Evolutionary conservation across 2,329 filamentous ascomycete species (phyloP).

Genomic region (Teratosphaeria pseudoeucalypti): DNA sequence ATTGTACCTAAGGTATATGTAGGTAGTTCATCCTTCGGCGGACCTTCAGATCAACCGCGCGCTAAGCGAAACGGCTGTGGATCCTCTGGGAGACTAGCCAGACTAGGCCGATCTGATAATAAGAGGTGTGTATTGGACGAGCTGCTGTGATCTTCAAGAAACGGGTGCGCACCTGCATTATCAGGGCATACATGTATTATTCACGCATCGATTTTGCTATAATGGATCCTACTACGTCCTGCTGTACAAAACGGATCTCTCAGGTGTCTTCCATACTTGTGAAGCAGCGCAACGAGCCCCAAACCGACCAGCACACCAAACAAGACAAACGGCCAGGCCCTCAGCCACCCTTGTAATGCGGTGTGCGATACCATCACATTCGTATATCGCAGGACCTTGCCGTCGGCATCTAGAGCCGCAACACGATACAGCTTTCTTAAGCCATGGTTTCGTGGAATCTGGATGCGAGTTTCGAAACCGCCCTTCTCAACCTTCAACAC

Average conservation of each 20-base stretch:
- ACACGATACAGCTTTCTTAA: slow-evolving; percentile 7
- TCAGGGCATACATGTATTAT: neutral
- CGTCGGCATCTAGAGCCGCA: slow-evolving; percentile 10
- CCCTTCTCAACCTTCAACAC: slow-evolving; percentile 4
- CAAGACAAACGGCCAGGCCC: neutral
- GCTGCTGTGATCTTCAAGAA: neutral
- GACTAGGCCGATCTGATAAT: neutral
- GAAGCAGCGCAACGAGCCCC: neutral
- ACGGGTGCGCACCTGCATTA: neutral
- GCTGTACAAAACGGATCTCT: neutral
- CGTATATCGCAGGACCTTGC: slow-evolving; percentile 8
- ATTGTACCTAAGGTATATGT: neutral
- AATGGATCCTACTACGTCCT: neutral
- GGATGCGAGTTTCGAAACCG: slow-evolving; percentile 8
- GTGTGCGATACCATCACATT: neutral
- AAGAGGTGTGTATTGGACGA: neutral
- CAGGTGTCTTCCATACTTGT: neutral
- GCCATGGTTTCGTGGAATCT: slow-evolving; percentile 1
- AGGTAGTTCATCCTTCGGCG: neutral
- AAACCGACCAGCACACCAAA: neutral
- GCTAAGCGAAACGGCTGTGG: neutral
- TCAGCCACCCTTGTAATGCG: neutral
- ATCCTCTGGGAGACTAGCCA: neutral
- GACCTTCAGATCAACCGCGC: neutral
- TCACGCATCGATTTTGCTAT: neutral